Evolutionary conservation across 2,329 filamentous ascomycete genomes (phyloP), one percentile per base, ranked within the genome.

Genomic region (Clathrospora elynae): DNA sequence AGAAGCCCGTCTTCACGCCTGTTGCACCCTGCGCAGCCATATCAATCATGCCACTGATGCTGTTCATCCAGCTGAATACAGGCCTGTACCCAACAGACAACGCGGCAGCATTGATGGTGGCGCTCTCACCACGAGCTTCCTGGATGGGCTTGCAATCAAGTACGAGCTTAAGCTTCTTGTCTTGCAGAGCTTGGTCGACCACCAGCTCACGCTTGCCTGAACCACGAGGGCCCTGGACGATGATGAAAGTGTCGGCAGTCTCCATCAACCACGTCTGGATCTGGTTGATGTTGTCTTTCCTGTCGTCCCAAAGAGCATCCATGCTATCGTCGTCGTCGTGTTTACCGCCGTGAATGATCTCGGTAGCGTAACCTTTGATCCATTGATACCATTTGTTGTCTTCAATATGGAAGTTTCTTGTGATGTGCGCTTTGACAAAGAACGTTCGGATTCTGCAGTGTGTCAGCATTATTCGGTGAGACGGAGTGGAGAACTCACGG

Each of bases 41-140:
- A 59, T 97, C 93, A 52, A 96, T 78, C 72, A 96, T 82, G 66
- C 90, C 95, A 71, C 88, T 95, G 54, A 97, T 83, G 62, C 85
- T 96, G 70, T 97, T 96, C 73, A 95, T 87, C 88, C 91, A 97
- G 0, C 89, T 95, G 68, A 99, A 99, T 0, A 99, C 84, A 0
- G 93, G 93, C 6, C 88, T 80, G 66, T 96, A 97, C 6, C 93
- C 92, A 34, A 97, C 91, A 52, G 91, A 83, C 1, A 77, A 74
- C 1, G 92, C 93, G 5, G 93, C 84, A 26, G 86, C 84, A 47
- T 83, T 83, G 59, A 99, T 96, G 0, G 88, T 96, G 2, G 85
- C 83, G 6, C 85, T 85, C 63, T 99, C 93, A 4, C 93, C 91
- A 40, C 88, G 83, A 1, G 92, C 90, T 69, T 97, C 92, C 46